Evolutionary conservation across 2,329 filamentous ascomycete genomes (phyloP).

Genomic region (Colletotrichum aenigma): DNA sequence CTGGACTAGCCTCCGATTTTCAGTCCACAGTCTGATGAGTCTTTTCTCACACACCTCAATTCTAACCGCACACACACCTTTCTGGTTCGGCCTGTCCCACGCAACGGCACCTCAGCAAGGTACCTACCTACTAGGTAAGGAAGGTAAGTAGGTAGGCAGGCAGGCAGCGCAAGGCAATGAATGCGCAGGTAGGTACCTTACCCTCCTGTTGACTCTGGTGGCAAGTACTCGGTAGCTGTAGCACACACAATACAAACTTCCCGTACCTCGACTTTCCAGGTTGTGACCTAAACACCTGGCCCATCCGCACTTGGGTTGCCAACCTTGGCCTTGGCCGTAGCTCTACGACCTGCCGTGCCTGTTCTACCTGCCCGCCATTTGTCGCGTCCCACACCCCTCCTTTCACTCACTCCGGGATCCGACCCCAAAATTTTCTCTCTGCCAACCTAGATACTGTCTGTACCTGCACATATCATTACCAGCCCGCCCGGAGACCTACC

Average conservation of each 20-base stretch:
- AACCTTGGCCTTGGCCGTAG: background rate
- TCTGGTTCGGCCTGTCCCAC: background rate
- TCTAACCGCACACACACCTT: background rate
- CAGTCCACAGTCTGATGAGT: background rate
- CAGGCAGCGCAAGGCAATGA: background rate
- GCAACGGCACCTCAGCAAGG: background rate
- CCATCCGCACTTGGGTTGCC: background rate
- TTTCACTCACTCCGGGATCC: conserved; percentile 21
- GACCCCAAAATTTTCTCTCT: conserved; percentile 25
- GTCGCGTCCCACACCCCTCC: conserved; percentile 16
- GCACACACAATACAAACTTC: conserved; percentile 5
- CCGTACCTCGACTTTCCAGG: background rate
- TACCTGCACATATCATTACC: conserved; percentile 20
- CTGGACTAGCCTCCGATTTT: background rate
- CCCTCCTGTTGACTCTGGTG: background rate
- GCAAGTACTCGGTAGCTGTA: conserved; percentile 2
- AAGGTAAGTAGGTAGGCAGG: background rate
- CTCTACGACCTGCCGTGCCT: background rate
- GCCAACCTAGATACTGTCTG: background rate
- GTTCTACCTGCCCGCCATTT: background rate
- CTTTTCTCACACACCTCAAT: conserved; percentile 14
- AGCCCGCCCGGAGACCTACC: conserved; percentile 24
- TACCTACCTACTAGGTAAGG: background rate
- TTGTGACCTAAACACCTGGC: background rate
- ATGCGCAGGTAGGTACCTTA: background rate